Evolutionary conservation across 345 rosid species (phyloP).

Genomic region (Eutrema japonicum): DNA sequence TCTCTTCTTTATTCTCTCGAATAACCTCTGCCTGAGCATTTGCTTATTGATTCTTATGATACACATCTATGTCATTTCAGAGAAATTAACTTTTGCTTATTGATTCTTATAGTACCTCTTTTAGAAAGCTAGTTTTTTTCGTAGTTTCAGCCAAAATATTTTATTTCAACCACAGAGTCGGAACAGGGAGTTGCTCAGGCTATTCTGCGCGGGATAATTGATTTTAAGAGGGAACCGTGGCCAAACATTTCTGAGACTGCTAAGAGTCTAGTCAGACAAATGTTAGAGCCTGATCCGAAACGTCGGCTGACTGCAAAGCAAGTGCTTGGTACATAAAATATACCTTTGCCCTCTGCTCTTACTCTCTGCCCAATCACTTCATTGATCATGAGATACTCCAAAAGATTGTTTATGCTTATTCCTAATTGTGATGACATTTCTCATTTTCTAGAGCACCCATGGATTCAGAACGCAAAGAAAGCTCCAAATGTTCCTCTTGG

Average conservation of each 20-base stretch:
- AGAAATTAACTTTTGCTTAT: not conserved
- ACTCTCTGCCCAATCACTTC: constrained; percentile 16
- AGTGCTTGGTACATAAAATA: constrained; percentile 74
- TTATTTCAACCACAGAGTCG: constrained; percentile 64
- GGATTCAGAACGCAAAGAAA: constrained; percentile 98
- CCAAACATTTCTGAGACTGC: constrained; percentile 95
- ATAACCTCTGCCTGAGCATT: constrained; percentile 6
- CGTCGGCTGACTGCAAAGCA: constrained; percentile 90
- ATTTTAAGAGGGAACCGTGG: constrained; percentile 99
- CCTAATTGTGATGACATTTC: constrained; percentile 12
- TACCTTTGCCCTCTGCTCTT: constrained; percentile 15
- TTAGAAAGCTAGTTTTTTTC: constrained; percentile 13
- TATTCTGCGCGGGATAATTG: constrained; percentile 92
- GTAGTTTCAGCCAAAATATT: constrained; percentile 1
- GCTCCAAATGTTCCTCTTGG: constrained; percentile 98
- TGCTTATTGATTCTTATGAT: not conserved
- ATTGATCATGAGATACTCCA: not conserved
- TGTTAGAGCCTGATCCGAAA: constrained; percentile 99
- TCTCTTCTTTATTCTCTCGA: constrained; percentile 11
- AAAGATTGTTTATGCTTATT: constrained; percentile 13
- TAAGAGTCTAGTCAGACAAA: constrained; percentile 82
- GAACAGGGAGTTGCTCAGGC: constrained; percentile 99
- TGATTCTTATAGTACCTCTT: not conserved
- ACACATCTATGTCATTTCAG: not conserved
- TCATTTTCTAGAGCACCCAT: constrained; percentile 76